Conservation (phyloP, 495 filamentous ascomycete species). For the Penicillium lividum region DNA sequence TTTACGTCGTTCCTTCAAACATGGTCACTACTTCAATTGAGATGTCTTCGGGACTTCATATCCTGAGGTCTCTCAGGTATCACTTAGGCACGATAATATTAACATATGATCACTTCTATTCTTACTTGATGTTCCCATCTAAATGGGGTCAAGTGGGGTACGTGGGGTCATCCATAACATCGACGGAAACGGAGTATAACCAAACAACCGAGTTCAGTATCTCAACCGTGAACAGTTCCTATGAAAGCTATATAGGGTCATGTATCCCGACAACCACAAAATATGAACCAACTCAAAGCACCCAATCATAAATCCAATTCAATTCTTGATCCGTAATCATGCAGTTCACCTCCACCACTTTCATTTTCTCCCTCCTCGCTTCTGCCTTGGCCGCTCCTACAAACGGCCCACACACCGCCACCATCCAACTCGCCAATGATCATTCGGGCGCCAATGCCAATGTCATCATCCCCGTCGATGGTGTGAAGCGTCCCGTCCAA, state of each 20-base stretch:
- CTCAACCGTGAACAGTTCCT: neutral
- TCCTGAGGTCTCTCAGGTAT: too few species aligned
- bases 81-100: too few species aligned
- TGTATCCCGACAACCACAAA: neutral
- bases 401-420: conserved; percentile 5
- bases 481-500: conserved; percentile 22
- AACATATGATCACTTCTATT: too few species aligned
- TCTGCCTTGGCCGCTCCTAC: conserved; percentile 14
- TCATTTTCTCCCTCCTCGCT: conserved; percentile 19
- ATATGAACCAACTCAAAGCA: neutral
- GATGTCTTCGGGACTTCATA: too few species aligned
- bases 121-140: neutral
- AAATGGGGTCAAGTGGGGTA: conserved; percentile 1
- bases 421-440: conserved; percentile 28
- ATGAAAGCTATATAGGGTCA: neutral
- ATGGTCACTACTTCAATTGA: too few species aligned
- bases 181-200: conserved; percentile 1
- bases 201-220: conserved; percentile 4
- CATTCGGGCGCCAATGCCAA: conserved; percentile 23
- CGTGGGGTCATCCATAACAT: neutral
- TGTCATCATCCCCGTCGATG: conserved; percentile 22
- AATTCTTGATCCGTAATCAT: conserved; percentile 12
- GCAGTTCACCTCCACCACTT: conserved; percentile 20
- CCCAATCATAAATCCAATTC: neutral
- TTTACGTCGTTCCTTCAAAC: too few species aligned